phyloP scores from a whole-genome alignment of 208 protist genomes.

The Tritrichomonas foetus region DNA sequence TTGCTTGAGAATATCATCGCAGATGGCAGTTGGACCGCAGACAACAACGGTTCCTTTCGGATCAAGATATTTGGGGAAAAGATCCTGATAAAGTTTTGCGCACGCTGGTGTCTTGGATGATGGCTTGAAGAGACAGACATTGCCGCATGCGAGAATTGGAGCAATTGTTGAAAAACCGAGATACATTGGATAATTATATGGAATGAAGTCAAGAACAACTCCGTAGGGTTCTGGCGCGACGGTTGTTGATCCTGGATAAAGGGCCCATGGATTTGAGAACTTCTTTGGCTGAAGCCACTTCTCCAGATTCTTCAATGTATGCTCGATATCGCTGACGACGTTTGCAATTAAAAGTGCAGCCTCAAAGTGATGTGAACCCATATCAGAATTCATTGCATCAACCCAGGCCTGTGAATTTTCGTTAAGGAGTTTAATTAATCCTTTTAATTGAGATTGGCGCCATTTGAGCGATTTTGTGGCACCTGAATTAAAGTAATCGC shows the following conservation, averaged over 20 bases:
- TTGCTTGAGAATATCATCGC: constrained; percentile 65
- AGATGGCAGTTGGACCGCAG: constrained; percentile 63
- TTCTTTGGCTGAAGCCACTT: constrained; percentile 53
- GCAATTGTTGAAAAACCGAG: constrained; percentile 66
- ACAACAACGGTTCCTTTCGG: constrained; percentile 59
- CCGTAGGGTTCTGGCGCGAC: constrained; percentile 68
- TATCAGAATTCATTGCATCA: constrained; percentile 40
- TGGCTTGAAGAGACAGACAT: constrained; percentile 75
- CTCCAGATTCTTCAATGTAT: constrained; percentile 52
- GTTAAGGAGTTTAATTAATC: constrained; percentile 61
- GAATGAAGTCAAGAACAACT: constrained; percentile 72
- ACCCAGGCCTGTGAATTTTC: constrained; percentile 62
- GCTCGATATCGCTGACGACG: constrained; percentile 50
- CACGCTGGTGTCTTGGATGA: constrained; percentile 63
- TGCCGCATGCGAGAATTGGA: constrained; percentile 74
- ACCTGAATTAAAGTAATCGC: background rate
- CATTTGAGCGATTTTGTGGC: background rate
- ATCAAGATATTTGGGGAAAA: constrained; percentile 68
- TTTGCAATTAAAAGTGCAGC: constrained; percentile 50
- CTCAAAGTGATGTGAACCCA: constrained; percentile 52
- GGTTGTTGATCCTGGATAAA: constrained; percentile 50
- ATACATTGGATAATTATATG: constrained; percentile 80
- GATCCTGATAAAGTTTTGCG: constrained; percentile 59
- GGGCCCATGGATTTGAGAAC: constrained; percentile 48
- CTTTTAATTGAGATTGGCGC: constrained; percentile 57